phyloP scores from a whole-genome alignment of 2,329 filamentous ascomycete species.

The Claviceps purpurea region DNA sequence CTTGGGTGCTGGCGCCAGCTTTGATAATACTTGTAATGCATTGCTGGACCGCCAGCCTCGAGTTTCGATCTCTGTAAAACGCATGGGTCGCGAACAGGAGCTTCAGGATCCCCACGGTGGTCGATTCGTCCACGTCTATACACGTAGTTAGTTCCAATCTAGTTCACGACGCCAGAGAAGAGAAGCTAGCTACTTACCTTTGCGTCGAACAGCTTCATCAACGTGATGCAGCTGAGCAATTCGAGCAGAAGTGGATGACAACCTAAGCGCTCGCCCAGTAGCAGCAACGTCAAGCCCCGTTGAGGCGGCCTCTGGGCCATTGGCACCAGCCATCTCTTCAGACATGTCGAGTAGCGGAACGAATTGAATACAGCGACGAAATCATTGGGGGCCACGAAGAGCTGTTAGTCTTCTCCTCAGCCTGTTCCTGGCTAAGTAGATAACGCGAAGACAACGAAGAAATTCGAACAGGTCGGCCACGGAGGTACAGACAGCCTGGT shows the following conservation, averaged over 20 bases:
- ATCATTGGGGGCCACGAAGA: conserved; percentile 20
- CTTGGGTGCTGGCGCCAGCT: conserved; percentile 36
- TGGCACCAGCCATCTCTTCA: conserved; percentile 15
- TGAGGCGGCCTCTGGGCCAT: conserved; percentile 30
- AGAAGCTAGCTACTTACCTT: conserved; percentile 5
- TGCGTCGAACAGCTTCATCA: conserved; percentile 36
- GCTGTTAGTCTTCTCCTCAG: not conserved
- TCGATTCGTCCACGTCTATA: conserved; percentile 31
- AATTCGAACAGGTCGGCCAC: not conserved
- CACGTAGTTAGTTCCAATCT: not conserved
- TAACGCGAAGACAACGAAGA: not conserved
- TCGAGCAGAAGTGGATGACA: conserved; percentile 47
- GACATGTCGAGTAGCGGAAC: conserved; percentile 20
- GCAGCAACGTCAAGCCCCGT: conserved; percentile 34
- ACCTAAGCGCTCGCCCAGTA: conserved; percentile 38
- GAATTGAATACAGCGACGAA: conserved; percentile 12
- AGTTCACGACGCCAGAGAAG: conserved; percentile 10
- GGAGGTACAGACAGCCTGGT: not conserved
- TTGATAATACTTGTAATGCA: conserved; percentile 60
- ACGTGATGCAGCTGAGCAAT: conserved; percentile 40
- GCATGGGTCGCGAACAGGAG: conserved; percentile 79
- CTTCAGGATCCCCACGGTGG: conserved; percentile 45
- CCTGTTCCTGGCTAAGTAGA: not conserved
- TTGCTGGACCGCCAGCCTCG: conserved; percentile 68
- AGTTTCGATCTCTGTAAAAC: conserved; percentile 74